Evolutionary conservation across 2,329 filamentous ascomycete species (phyloP).

Genomic region (Emydomyces testavorans): DNA sequence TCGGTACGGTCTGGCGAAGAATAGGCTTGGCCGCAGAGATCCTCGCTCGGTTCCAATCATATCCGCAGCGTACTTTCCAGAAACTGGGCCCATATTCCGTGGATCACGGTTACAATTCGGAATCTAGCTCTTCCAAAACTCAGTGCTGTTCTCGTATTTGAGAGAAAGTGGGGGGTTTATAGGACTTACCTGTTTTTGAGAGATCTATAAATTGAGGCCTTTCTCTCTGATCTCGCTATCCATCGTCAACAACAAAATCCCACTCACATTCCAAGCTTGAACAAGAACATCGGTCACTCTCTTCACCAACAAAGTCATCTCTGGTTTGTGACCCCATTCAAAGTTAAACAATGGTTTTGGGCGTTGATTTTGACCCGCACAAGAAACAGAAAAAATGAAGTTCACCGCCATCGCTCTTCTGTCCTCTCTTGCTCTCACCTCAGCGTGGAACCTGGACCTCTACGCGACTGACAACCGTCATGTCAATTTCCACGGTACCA

Average conservation of each 20-base stretch:
- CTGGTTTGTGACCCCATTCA: no score
- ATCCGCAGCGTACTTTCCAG: not conserved
- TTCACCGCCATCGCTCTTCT: not conserved
- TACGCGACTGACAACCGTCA: not conserved
- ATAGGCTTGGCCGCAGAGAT: no score
- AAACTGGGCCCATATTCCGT: not conserved
- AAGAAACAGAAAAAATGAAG: not conserved
- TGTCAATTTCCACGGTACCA: not conserved
- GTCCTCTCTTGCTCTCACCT: conserved; percentile 1
- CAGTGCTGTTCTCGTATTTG: not conserved
- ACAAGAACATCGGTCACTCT: no score
- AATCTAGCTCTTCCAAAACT: not conserved
- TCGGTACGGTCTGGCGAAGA: no score
- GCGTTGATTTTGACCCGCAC: no score
- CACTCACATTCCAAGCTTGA: not conserved
- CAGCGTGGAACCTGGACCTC: conserved; percentile 3
- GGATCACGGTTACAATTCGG: not conserved
- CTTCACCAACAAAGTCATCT: not conserved
- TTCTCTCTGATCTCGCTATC: not conserved
- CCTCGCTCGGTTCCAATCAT: no score
- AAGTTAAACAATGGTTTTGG: not conserved
- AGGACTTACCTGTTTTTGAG: not conserved
- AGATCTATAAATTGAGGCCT: not conserved
- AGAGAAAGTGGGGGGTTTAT: not conserved
- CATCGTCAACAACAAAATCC: not conserved